A percentile compares a stretch with the other conserved stretches of the same genome.
phyloP scores from a whole-genome alignment of 495 filamentous ascomycete genomes.

The Endocarpon pusillum region DNA sequence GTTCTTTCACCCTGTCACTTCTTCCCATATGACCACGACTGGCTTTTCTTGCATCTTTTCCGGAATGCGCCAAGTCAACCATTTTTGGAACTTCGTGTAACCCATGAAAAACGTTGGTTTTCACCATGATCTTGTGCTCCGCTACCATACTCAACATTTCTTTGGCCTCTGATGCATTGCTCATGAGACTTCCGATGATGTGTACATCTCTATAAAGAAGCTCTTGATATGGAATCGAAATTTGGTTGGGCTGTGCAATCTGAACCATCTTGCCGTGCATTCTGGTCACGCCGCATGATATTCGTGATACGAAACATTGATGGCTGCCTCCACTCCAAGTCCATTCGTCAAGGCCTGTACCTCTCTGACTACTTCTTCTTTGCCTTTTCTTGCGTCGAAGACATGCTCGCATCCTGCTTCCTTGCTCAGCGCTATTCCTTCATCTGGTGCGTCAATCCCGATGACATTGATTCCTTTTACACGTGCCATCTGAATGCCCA shows the following conservation, averaged over 20 bases:
- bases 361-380: constrained; percentile 24
- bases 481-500: constrained; percentile 35
- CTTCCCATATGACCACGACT: too few relatives aligned
- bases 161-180: constrained; percentile 26
- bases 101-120: constrained; percentile 34
- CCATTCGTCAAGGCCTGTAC: constrained; percentile 30
- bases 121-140: constrained; percentile 30
- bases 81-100: constrained; percentile 32
- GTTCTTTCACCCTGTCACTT: too few relatives aligned
- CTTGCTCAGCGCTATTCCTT: constrained; percentile 26
- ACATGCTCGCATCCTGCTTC: constrained; percentile 31
- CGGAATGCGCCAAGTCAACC: constrained; percentile 27
- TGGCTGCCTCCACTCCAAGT: constrained; percentile 26
- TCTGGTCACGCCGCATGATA: constrained; percentile 30
- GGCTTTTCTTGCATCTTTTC: constrained; percentile 35
- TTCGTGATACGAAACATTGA: constrained; percentile 27
- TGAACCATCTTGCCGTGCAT: constrained; percentile 38
- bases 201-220: constrained; percentile 37
- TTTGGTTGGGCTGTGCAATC: constrained; percentile 29
- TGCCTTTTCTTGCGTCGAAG: constrained; percentile 31
- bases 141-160: constrained; percentile 35
- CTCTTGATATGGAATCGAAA: constrained; percentile 33
- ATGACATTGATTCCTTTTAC: constrained; percentile 30
- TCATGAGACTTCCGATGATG: constrained; percentile 30
- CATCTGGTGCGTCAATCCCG: constrained; percentile 39